Evolutionary conservation across 176 grass and related monocot species (phyloP), one percentile per base, ranked within the genome.

Genomic region (Hsuehochloa calcarea): DNA sequence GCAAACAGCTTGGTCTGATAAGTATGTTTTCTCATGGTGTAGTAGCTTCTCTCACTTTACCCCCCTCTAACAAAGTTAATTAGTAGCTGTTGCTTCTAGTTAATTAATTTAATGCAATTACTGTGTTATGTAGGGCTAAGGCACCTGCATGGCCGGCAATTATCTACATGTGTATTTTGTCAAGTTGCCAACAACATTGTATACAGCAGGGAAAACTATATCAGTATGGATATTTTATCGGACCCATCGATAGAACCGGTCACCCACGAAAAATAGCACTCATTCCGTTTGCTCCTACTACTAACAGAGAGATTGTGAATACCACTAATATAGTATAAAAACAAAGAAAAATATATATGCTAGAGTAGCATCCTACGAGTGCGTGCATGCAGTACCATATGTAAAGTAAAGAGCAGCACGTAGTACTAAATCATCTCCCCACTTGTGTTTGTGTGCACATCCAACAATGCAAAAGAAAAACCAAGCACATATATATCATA

Each of bases 1-100:
- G 71, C 47, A 45, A 35, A 59, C 73, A 68, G 69, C 44, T n/a
- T 51, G 60, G 25, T 19, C 47, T 44, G 55, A 85, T 85, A 44
- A 68, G 8, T 85, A 56, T 29, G 44, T 6, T 60, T 60, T 45
- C 75, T 63, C 40, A 10, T 68, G 35, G 8, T 39, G 65, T 10
- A 22, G 65, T 39, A 35, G 15, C 65, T 10, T 27, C 23, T 20
- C 17, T 68, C 65, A 5, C n/a, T 26, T 62, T 78, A 25, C 39
- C n/a, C 8, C 35, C 16, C 51, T 54, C 16, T 54, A 54, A 20
- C 5, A 20, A 20, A 50, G 49, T 3, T 20, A 54, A 54, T 54
- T 54, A 54, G 17, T 17, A 54, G 51, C 17, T 7, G 16, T 19
- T 19, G 50, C 50, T 52, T 52, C 46, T 80, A 56, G 54, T n/a